Evolutionary conservation across 306 rosid species (phyloP), one percentile per base, ranked within the genome.

Genomic region (Parietaria judaica): DNA sequence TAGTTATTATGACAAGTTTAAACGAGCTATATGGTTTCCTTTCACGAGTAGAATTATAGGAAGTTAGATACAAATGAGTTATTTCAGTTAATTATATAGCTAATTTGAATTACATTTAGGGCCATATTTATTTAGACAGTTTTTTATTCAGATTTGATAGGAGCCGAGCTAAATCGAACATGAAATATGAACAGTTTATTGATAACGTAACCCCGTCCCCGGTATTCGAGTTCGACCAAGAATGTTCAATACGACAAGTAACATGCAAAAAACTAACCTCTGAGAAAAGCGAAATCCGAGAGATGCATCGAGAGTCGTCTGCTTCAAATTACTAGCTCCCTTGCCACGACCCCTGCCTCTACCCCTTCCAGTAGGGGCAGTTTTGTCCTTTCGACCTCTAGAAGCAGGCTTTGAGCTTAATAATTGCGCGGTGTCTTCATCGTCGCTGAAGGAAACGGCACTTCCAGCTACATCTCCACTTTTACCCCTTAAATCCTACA

Each of bases 401-500:
- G 81, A 72, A 60, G 79, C 82, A 69, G 85, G 67, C 75, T 74
- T 84, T 65, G 82, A 66, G 72, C 72, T 76, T 35, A 83, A 70
- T 61, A 81, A 69, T 58, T 73, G 84, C 58, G 73, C 65, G 51
- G 83, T 56, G 60, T 88, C 99, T 66, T 92, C 96, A 64, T 88
- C 96, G 66, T 92, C 96, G 36, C 99, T 88, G 63, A 92, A 88
- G 69, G 99, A 79, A 82, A 76, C 84, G 36, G 84, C 86, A 78
- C 66, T 68, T 71, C 80, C 86, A 52, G 64, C 74, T 72, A 94
- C 87, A 14, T 82, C 73, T 43, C 90, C 68, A 80, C 79, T 79
- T 79, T 70, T 85, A 48, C 78, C 73, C 54, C 73, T 74, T 56
- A 84, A 74, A 68, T 71, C 87, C 99, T 92, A 65, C 52, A 78